Evolutionary conservation across 2,329 filamentous ascomycete species (phyloP).

Genomic region (Fusarium sp.): DNA sequence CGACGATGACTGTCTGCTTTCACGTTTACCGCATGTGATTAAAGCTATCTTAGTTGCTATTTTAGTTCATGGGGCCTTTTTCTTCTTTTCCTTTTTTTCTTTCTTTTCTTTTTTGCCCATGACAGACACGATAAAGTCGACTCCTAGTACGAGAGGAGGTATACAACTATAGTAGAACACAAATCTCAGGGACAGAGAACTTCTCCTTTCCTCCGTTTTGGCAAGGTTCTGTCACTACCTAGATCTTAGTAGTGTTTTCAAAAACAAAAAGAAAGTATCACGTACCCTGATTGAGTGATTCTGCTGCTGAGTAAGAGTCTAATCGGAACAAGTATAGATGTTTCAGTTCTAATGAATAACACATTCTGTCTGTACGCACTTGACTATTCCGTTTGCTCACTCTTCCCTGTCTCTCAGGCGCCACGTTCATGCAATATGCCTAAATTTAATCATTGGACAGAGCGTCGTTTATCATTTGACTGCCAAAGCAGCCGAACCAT

Average conservation of each 20-base stretch:
- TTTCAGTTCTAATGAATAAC: neutral
- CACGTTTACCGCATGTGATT: neutral
- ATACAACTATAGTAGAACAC: neutral
- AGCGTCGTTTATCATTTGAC: conserved; percentile 1
- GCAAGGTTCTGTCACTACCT: neutral
- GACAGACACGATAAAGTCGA: neutral
- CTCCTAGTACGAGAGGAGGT: neutral
- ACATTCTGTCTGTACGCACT: neutral
- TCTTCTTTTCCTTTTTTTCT: neutral
- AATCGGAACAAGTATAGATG: neutral
- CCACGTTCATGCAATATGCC: neutral
- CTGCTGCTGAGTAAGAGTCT: neutral
- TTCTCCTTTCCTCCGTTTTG: neutral
- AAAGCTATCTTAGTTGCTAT: neutral
- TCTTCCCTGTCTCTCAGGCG: neutral
- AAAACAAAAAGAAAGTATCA: neutral
- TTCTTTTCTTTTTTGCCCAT: neutral
- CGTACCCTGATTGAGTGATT: conserved; percentile 1
- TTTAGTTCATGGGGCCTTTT: neutral
- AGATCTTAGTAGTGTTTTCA: neutral
- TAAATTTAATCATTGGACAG: conserved; percentile 4
- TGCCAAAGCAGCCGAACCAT: neutral
- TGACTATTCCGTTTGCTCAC: neutral
- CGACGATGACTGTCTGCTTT: neutral
- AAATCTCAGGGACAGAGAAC: neutral